Conservation (phyloP, 2,329 filamentous ascomycete genomes). For the Calonectria hongkongensis region DNA sequence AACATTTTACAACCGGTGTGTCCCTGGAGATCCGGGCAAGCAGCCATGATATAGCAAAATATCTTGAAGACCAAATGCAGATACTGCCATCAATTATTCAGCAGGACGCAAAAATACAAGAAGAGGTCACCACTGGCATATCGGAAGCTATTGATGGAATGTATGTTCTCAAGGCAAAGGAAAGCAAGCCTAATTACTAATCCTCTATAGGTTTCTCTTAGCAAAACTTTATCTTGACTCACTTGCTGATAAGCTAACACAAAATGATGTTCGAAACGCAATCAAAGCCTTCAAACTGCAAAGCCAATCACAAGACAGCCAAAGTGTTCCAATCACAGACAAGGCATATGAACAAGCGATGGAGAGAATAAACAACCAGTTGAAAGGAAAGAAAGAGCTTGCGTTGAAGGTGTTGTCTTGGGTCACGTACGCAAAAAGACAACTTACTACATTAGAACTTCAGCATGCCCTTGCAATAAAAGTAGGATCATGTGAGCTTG, state of each 20-base stretch:
- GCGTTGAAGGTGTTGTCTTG: not conserved
- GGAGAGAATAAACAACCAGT: not conserved
- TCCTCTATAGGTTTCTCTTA: not conserved
- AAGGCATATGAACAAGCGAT: conserved; percentile 17
- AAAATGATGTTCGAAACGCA: conserved; percentile 51
- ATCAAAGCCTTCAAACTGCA: conserved; percentile 46
- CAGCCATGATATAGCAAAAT: conserved; percentile 23
- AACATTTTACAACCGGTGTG: not conserved
- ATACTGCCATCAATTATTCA: not conserved
- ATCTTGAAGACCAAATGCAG: conserved; percentile 3
- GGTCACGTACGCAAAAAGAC: conserved; percentile 6
- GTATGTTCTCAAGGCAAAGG: not conserved
- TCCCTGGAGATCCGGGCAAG: conserved; percentile 44
- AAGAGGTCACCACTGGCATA: not conserved
- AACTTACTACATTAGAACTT: not conserved
- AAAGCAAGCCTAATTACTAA: not conserved
- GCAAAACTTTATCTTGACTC: conserved; percentile 16
- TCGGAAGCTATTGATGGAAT: conserved; percentile 10
- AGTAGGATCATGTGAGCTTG: not conserved
- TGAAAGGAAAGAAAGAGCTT: not conserved
- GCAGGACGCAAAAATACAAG: not conserved
- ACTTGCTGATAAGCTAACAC: not conserved
- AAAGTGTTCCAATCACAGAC: not conserved
- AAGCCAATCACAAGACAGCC: not conserved
- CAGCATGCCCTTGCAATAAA: conserved; percentile 10